Conservation (phyloP, 495 filamentous ascomycete species). For the Bathelium albidoporum region DNA sequence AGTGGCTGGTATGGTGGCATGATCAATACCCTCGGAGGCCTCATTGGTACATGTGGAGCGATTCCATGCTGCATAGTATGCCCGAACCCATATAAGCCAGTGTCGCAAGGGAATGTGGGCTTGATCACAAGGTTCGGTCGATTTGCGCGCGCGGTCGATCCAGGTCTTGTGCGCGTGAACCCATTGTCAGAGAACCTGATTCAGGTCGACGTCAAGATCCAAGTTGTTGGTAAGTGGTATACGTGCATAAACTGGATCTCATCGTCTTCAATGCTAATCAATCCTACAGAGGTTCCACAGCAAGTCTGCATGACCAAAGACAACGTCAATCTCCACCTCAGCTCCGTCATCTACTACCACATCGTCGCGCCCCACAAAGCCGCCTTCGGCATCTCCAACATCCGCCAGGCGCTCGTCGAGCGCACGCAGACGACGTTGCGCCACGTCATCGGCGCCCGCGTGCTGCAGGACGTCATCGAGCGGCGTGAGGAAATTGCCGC, state of each 20-base stretch:
- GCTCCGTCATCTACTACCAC: slow-evolving; percentile 98
- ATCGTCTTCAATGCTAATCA: slow-evolving; percentile 3
- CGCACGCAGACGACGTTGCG: slow-evolving; percentile 96
- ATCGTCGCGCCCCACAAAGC: slow-evolving; percentile 91
- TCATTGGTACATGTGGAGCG: slow-evolving; percentile 72
- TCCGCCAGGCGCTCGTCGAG: slow-evolving; percentile 89
- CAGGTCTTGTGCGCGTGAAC: slow-evolving; percentile 95
- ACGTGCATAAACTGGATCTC: not conserved
- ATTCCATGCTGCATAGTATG: slow-evolving; percentile 87
- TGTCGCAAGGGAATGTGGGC: slow-evolving; percentile 85
- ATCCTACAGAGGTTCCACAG: slow-evolving; percentile 65
- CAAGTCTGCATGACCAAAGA: slow-evolving; percentile 99
- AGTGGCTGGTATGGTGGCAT: slow-evolving; percentile 82
- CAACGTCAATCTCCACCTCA: slow-evolving; percentile 88
- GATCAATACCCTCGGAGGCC: slow-evolving; percentile 66
- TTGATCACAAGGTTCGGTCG: slow-evolving; percentile 92
- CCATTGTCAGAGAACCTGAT: slow-evolving; percentile 83
- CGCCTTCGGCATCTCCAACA: slow-evolving; percentile 92
- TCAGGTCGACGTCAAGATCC: slow-evolving; percentile 97
- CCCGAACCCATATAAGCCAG: slow-evolving; percentile 96
- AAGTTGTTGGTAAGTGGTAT: slow-evolving; percentile 64
- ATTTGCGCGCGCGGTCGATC: slow-evolving; percentile 94
- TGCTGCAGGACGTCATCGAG: slow-evolving; percentile 97
- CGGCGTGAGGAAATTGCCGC: slow-evolving; percentile 94
- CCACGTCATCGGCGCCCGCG: slow-evolving; percentile 91